Evolutionary conservation across 306 rosid genomes (phyloP), one percentile per base, ranked within the genome.

Genomic region (Corylus heterophylla): DNA sequence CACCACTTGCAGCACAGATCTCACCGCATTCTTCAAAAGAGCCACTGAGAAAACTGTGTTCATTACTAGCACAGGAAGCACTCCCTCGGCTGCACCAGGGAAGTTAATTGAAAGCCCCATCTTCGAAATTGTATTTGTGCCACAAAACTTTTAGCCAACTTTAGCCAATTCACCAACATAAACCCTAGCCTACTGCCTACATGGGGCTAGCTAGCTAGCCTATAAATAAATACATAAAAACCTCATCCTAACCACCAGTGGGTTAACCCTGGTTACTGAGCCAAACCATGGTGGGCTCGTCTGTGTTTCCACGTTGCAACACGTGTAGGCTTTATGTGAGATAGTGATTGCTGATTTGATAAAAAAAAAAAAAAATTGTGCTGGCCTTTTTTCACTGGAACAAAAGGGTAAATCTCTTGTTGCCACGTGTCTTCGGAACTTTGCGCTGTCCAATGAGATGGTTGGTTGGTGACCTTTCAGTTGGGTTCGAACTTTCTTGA

Each of bases 51-150:
- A 59, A 13, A 94, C 83, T 0, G 91, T 87, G 92, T 92, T 88
- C 84, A 94, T 86, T 73, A 94, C 84, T 5, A 92, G 80, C 61
- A 87, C 78, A 0, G 92, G 93, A 2, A 94, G 54, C 27, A 92
- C 92, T 3, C 92, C 96, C 45, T 89, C 94, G 5, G 85, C 78
- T 47, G 94, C 75, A 74, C 80, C 76, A 0, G 88, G 87, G n/a
- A 89, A 92, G 42, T 83, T 92, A 22, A 22, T 22, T 44, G 94
- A 88, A 7, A 90, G 91, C 51, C 97, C 98, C 98, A 92, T 93
- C 52, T 72, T 79, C 27, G 5, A 45, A 12, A 18, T 7, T 17
- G 4, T 12, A 12, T 8, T 7, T 17, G 4, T 12, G 44, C 2
- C 5, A 1, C 7, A 51, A 51, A 12, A 1, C 7, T 29, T 8